Conservation (phyloP, 768 basidiomycete species). For the Naganishia antarctica region DNA sequence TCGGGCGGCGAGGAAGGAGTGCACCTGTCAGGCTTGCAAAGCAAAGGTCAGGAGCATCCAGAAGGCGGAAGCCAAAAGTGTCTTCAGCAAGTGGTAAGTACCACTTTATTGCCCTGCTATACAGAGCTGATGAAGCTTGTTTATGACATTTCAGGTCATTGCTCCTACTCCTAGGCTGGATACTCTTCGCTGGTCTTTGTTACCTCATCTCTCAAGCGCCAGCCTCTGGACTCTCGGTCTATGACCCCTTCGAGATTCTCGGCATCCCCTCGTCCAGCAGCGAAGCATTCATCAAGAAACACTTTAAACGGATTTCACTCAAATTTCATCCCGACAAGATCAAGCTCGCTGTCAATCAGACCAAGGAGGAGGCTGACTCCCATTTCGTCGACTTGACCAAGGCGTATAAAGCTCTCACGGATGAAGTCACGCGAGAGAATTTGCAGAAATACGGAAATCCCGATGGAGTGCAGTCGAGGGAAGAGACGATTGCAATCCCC, state of each 20-base stretch:
- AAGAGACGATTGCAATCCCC: slow-evolving; percentile 91
- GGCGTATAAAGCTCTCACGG: slow-evolving; percentile 95
- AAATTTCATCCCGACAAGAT: slow-evolving; percentile 96
- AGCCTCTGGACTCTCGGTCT: slow-evolving; percentile 64
- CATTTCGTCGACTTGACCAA: slow-evolving; percentile 91
- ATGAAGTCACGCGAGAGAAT: slow-evolving; percentile 86
- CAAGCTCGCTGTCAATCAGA: slow-evolving; percentile 71
- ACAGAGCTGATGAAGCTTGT: neutral
- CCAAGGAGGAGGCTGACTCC: slow-evolving; percentile 75
- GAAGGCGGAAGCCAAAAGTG: slow-evolving; percentile 15
- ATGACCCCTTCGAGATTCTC: slow-evolving; percentile 91
- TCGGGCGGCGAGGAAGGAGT: slow-evolving; percentile 26
- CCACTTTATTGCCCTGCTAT: neutral
- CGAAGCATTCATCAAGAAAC: slow-evolving; percentile 90
- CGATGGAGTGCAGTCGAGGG: slow-evolving; percentile 89
- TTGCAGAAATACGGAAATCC: slow-evolving; percentile 85
- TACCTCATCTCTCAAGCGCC: slow-evolving; percentile 59
- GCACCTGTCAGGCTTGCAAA: slow-evolving; percentile 24
- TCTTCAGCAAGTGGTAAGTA: slow-evolving; percentile 16
- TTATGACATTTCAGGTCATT: slow-evolving; percentile 44
- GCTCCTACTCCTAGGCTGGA: slow-evolving; percentile 69
- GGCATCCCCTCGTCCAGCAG: slow-evolving; percentile 62
- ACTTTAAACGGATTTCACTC: slow-evolving; percentile 85
- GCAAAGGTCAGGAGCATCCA: slow-evolving; percentile 19
- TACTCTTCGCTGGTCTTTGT: slow-evolving; percentile 61